Evolutionary conservation across 2,329 filamentous ascomycete genomes (phyloP), one percentile per base, ranked within the genome.

Genomic region (Rhynchosporium secalis): DNA sequence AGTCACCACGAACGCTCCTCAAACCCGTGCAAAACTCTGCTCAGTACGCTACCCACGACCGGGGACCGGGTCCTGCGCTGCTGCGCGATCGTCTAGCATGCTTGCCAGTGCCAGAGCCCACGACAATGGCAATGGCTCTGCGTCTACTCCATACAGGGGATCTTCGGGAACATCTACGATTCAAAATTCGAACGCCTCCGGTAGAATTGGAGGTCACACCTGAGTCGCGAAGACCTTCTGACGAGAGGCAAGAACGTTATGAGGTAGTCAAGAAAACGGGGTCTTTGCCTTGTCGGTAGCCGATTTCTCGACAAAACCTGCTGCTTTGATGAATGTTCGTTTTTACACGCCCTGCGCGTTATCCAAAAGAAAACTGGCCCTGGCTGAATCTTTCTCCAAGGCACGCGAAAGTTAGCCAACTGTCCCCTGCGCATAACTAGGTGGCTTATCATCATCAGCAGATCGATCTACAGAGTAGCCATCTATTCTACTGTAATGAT

Each of bases 261-360:
- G 69, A 59, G 70, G 66, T 67, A 71, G 69, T 67, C 57, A 61
- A 52, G 59, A 56, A 45, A 54, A 57, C 56, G 61, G 49, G 66
- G 65, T 31, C 62, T 60, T 67, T 62, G 54, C 60, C 64, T 67
- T 56, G 55, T 60, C 60, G 62, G 64, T 56, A 36, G 68, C 58
- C 51, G 68, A 70, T 70, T 66, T 62, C 63, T 65, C 68, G 67
- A 62, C 52, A 67, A 68, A 64, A 66, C 56, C 58, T 65, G 61
- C 62, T 60, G 45, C 31, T 61, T 47, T 4, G 13, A n/a, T 7
- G 12, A 46, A 55, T 49, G 31, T 54, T 58, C 54, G 49, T 54
- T 41, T 33, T 20, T 45, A 56, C 47, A 62, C 46, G 58, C 20
- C 26, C 28, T 36, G 20, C 31, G 29, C n/a, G 49, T 20, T 13